Percentiles rank a stretch among this genome's conserved stretches.
These are phyloP conservation scores for Porphyrellus cyaneotinctus DNA, from an alignment of 768 basidiomycete species.

Conservation along the genomic window DNA sequence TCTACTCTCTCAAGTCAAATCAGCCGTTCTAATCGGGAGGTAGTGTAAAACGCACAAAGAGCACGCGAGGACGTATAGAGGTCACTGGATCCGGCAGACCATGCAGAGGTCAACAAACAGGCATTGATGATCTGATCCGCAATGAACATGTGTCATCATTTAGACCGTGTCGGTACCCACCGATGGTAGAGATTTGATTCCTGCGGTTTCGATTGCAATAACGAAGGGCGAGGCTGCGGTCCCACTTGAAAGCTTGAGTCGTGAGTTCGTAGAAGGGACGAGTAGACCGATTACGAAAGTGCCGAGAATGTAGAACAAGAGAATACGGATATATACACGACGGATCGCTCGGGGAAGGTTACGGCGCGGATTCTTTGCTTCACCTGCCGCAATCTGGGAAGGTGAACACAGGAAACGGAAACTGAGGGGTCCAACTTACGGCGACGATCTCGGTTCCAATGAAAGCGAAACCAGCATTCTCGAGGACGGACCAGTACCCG, in stretches of 20 bases:
- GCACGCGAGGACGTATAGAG: constrained; percentile 86
- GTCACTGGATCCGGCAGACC: constrained; percentile 89
- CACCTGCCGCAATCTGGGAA: constrained; percentile 76
- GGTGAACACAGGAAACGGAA: constrained; percentile 1
- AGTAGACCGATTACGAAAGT: constrained; percentile 79
- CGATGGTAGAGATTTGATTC: constrained; percentile 82
- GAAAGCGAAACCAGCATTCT: constrained; percentile 88
- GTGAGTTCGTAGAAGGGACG: constrained; percentile 63
- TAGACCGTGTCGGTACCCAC: constrained; percentile 37
- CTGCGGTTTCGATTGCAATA: constrained; percentile 79
- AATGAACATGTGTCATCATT: constrained; percentile 1
- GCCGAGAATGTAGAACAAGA: constrained; percentile 71
- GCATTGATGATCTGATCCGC: constrained; percentile 67
- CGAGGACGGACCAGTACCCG: constrained; percentile 66
- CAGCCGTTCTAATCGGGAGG: background rate
- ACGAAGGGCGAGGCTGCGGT: constrained; percentile 85
- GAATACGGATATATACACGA: constrained; percentile 70
- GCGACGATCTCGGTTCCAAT: constrained; percentile 95
- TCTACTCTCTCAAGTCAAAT: constrained; percentile 39
- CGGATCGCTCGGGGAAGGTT: constrained; percentile 56
- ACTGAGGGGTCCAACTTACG: constrained; percentile 38
- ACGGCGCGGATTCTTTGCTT: constrained; percentile 81
- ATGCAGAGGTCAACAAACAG: constrained; percentile 81
- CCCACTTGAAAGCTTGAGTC: constrained; percentile 48
- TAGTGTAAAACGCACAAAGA: constrained; percentile 53